A percentile compares a stretch with the other conserved stretches of the same genome.
Conservation (phyloP, 345 rosid species). For the Luvunga scandens region DNA sequence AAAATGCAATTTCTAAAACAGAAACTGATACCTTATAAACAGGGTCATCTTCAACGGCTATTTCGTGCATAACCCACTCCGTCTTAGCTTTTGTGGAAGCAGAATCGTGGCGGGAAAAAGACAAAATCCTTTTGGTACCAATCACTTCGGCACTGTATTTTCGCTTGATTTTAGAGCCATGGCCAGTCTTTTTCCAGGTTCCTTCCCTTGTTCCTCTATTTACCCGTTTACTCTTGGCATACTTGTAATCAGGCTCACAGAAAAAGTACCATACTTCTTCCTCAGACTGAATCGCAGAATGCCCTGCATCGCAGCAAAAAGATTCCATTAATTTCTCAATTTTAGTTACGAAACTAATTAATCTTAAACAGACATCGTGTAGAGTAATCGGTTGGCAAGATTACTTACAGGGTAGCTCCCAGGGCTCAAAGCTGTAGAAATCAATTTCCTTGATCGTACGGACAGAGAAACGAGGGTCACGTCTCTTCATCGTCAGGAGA, state of each 20-base stretch:
- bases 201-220: conserved; percentile 35
- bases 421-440: no score
- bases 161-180: conserved; percentile 15
- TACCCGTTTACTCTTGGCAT: conserved; percentile 1
- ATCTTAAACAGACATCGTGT: no score
- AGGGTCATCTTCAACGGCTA: background rate
- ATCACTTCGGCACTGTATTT: conserved; percentile 15
- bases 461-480: no score
- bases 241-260: background rate
- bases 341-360: no score
- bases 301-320: background rate
- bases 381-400: no score
- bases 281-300: background rate
- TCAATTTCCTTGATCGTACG: no score
- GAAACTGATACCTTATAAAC: background rate
- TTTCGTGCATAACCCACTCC: conserved; percentile 8
- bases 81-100: background rate
- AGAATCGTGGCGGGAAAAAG: conserved; percentile 10
- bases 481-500: no score
- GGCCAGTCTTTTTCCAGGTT: conserved; percentile 47
- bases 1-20: background rate
- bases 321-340: no score
- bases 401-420: no score
- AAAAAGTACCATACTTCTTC: no score
- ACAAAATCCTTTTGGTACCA: conserved; percentile 39